Evolutionary conservation across 2,329 filamentous ascomycete genomes (phyloP).

Genomic region (Chaetomiaceae sp.): DNA sequence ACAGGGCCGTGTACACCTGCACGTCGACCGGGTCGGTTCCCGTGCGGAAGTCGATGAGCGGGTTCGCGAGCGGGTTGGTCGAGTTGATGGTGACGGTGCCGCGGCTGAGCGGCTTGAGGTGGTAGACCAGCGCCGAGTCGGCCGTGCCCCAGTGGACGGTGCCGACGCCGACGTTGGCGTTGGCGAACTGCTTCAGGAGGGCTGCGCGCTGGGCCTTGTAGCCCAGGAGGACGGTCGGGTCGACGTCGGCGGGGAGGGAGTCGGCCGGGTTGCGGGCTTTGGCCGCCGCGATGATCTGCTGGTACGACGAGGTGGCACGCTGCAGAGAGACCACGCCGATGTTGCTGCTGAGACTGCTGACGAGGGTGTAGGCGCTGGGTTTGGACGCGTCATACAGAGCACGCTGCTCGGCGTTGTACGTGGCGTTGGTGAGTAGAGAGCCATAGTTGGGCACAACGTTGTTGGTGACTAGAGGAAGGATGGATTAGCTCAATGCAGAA

Average conservation of each 20-base stretch:
- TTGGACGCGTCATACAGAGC: constrained; percentile 30
- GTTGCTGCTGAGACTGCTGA: constrained; percentile 28
- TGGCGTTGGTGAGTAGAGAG: constrained; percentile 31
- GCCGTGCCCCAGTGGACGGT: constrained; percentile 33
- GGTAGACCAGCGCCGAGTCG: constrained; percentile 29
- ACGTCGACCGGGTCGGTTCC: constrained; percentile 37
- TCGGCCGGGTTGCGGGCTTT: constrained; percentile 29
- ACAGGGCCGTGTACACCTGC: constrained; percentile 32
- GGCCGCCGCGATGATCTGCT: constrained; percentile 27
- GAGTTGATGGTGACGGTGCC: constrained; percentile 37
- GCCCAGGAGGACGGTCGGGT: constrained; percentile 34
- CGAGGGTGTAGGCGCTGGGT: constrained; percentile 31
- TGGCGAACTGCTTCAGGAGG: constrained; percentile 30
- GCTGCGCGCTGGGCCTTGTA: constrained; percentile 34
- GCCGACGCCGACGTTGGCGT: constrained; percentile 26
- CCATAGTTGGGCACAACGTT: constrained; percentile 29
- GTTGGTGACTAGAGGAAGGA: constrained; percentile 16
- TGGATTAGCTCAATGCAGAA: constrained; percentile 1
- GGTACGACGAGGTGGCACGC: constrained; percentile 30
- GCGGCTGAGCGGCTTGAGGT: constrained; percentile 38
- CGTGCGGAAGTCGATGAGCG: constrained; percentile 36
- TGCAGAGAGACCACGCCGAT: constrained; percentile 32
- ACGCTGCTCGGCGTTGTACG: constrained; percentile 32
- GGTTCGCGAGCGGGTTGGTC: constrained; percentile 32
- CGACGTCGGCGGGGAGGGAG: constrained; percentile 32